phyloP scores from a whole-genome alignment of 1,139 yeast species.

The Magnusiomyces magnusii region DNA sequence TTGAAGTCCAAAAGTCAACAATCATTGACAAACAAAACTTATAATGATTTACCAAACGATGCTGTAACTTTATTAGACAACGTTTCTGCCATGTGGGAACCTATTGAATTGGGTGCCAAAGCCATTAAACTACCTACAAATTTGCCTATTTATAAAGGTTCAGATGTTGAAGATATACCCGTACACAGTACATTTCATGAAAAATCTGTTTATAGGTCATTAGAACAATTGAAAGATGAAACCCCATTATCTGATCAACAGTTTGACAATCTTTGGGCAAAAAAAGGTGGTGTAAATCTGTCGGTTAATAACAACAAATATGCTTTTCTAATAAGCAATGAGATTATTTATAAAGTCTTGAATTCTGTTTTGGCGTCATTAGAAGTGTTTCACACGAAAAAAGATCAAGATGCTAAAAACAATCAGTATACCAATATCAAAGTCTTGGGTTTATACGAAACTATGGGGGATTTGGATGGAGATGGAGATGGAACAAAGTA shows the following conservation, averaged over 20 bases:
- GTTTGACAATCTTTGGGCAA: constrained; percentile 47
- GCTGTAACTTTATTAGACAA: constrained; percentile 34
- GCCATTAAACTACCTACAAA: constrained; percentile 35
- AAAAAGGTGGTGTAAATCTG: constrained; percentile 46
- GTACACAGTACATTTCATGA: neutral
- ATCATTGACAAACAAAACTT: neutral
- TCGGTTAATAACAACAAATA: neutral
- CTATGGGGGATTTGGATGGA: neutral
- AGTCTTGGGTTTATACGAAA: neutral
- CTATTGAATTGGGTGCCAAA: constrained; percentile 15
- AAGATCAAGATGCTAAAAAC: neutral
- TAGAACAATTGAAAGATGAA: constrained; percentile 38
- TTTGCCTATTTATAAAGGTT: constrained; percentile 47
- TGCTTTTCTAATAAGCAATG: constrained; percentile 21
- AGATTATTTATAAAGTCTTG: neutral
- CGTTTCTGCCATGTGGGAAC: constrained; percentile 43
- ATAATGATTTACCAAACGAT: constrained; percentile 22
- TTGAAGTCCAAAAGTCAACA: neutral
- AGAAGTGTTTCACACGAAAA: neutral
- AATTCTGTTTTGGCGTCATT: neutral
- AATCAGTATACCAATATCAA: neutral
- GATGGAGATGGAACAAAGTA: neutral
- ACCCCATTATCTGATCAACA: constrained; percentile 53
- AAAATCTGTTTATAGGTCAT: constrained; percentile 19
- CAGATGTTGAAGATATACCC: neutral